Conservation (phyloP, 169 alveolate species). For the Cryptosporidium meleagridis region DNA sequence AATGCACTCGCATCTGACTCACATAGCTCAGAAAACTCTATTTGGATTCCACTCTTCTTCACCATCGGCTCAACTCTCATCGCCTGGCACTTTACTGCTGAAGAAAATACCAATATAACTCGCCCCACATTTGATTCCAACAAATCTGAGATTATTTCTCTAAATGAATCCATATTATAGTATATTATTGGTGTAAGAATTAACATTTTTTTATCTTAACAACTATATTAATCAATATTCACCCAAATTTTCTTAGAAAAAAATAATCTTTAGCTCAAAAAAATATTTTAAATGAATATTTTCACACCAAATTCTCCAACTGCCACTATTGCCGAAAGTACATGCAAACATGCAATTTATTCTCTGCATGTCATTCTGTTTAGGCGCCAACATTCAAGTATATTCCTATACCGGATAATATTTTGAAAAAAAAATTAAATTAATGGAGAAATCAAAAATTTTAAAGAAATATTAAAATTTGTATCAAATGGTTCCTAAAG, state of each 20-base stretch:
- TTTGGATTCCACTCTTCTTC: neutral
- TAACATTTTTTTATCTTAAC: conserved; percentile 48
- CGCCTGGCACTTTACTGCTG: conserved; percentile 26
- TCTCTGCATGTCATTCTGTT: conserved; percentile 1
- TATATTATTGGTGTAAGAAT: conserved; percentile 59
- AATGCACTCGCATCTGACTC: conserved; percentile 67
- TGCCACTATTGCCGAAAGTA: neutral
- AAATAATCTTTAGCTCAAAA: neutral
- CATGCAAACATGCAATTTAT: conserved; percentile 32
- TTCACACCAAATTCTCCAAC: neutral
- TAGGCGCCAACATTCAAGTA: neutral
- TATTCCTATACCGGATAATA: neutral
- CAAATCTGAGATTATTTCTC: conserved; percentile 47
- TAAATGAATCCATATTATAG: conserved; percentile 44
- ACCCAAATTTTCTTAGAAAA: neutral
- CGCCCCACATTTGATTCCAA: conserved; percentile 20
- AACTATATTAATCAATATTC: neutral
- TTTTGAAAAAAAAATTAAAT: neutral
- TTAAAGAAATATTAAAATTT: neutral
- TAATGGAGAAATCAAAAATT: neutral
- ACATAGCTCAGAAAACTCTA: conserved; percentile 38
- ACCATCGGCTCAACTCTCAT: neutral
- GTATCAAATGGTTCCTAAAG: neutral
- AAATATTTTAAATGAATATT: neutral
- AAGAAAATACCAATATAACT: conserved; percentile 17